phyloP scores from a whole-genome alignment of 2,329 filamentous ascomycete species.

The Cercospora sp. region DNA sequence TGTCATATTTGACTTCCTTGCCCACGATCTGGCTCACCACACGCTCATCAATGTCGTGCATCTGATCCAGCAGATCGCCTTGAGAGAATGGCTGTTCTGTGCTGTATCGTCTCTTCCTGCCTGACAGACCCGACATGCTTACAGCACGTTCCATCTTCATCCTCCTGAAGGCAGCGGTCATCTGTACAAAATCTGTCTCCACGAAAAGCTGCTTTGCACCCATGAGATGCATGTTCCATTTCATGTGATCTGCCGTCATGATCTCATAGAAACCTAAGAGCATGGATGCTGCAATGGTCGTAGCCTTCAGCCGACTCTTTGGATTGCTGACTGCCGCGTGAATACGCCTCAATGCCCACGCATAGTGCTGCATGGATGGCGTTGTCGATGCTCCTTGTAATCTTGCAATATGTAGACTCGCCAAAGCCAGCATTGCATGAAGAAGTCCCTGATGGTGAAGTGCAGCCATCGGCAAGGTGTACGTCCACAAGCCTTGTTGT shows the following conservation, averaged over 20 bases:
- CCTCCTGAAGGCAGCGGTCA: conserved; percentile 69
- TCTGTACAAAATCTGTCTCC: conserved; percentile 75
- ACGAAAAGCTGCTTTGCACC: conserved; percentile 79
- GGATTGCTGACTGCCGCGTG: conserved; percentile 72
- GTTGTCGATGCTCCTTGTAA: conserved; percentile 72
- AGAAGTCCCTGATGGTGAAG: conserved; percentile 82
- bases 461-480: conserved; percentile 80
- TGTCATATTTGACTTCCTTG: conserved; percentile 58
- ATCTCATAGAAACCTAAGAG: conserved; percentile 91
- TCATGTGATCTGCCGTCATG: conserved; percentile 88
- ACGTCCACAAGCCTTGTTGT: conserved; percentile 63
- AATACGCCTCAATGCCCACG: conserved; percentile 76
- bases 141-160: conserved; percentile 57
- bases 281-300: conserved; percentile 84
- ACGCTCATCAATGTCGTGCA: conserved; percentile 54
- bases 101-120: conserved; percentile 16
- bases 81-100: conserved; percentile 24
- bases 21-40: conserved; percentile 61
- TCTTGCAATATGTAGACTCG: conserved; percentile 83
- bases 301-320: conserved; percentile 68
- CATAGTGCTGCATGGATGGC: conserved; percentile 87
- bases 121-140: conserved; percentile 39
- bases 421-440: conserved; percentile 85
- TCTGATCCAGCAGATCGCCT: conserved; percentile 38
- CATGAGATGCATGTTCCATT: conserved; percentile 90